Evolutionary conservation across 2,329 filamentous ascomycete genomes (phyloP), one percentile per base, ranked within the genome.

Genomic region (Capronia epimyces): DNA sequence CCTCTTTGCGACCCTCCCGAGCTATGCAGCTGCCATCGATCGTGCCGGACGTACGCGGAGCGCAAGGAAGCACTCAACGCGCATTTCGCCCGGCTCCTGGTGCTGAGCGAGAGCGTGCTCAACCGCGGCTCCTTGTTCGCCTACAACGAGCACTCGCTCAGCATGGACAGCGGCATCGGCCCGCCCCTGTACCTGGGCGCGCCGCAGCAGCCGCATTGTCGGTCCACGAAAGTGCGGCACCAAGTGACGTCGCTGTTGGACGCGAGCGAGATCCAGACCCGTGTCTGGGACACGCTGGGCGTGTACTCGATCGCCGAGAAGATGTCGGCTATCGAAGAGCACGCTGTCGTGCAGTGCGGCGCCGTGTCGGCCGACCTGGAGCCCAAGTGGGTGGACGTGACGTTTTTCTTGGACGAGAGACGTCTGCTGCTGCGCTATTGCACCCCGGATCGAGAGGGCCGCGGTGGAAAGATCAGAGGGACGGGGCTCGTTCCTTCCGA

Each of bases 311-410:
- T 62, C n/a, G 58, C 58, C 2, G 59, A 62, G 45, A 51, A 54
- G 43, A 3, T 62, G 13, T 52, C 51, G 31, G 52, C 46, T 12
- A 45, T 62, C n/a, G 58, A 60, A 24, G 59, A 62, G 41, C 56
- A 62, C 43, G 59, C 59, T 10, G 57, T 61, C 16, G 47, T 53
- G 3, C 21, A 29, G 8, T 54, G 52, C 18, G 53, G 53, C 2
- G 48, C 48, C 13, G 49, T 56, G 7, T 4, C 41, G 13, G 48
- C 44, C 2, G 46, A 53, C 15, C 36, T 59, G 20, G 47, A 62
- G 39, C 56, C 58, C 25, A 56, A 56, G 41, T 62, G 59, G 54
- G 54, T 62, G 10, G 59, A 62, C 31, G 55, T 60, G 15, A 62
- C 59, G 2, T 58, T 56, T 34, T 57, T 62, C 15, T 13, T 62